Evolutionary conservation across 805 yeast species (phyloP), one percentile per base, ranked within the genome.

Genomic region (Candida railenensis): DNA sequence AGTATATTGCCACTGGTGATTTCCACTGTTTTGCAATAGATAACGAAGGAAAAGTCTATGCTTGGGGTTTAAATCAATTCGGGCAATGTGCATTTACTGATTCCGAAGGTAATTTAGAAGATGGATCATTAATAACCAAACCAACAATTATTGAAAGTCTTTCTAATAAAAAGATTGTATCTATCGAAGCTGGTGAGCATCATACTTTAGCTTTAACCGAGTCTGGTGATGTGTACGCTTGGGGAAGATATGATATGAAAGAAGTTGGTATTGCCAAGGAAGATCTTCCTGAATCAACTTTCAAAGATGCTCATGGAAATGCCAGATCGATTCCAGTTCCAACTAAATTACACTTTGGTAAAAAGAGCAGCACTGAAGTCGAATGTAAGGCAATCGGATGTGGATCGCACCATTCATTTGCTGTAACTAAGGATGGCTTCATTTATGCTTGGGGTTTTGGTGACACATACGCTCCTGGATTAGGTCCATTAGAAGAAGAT

Each of bases 361-460:
- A 58, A 3, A 55, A 58, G 25, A 54, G 51, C 4, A 49, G 55
- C 20, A 73, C 76, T 32, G 55, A 53, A 9, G 56, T 69, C 28
- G 65, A 63, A 44, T 58, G 65, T 38, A 69, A 69, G 48, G 48
- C 66, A 0, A 73, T 92, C 38, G 85, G 95, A 4, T 81, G 85
- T 33, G 99, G 99, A 1, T 85, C 96, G 1, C 98, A 94, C 58
- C 99, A 94, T 63, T 86, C 95, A 2, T 69, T 94, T 46, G 97
- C 96, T 1, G 77, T 91, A 3, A 81, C 95, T 2, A 78, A 74
- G 19, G 89, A 88, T 56, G 99, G 99, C 12, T 71, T 87, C 43
- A 87, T 83, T 1, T 94, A 82, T 70, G 81, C 97, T 1, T 94
- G 99, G 99, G 99, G 99, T 1, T 94, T 91, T 62, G 97, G 95